phyloP scores from a whole-genome alignment of 106 monocot genomes.

The Dendrobium chrysotoxum region DNA sequence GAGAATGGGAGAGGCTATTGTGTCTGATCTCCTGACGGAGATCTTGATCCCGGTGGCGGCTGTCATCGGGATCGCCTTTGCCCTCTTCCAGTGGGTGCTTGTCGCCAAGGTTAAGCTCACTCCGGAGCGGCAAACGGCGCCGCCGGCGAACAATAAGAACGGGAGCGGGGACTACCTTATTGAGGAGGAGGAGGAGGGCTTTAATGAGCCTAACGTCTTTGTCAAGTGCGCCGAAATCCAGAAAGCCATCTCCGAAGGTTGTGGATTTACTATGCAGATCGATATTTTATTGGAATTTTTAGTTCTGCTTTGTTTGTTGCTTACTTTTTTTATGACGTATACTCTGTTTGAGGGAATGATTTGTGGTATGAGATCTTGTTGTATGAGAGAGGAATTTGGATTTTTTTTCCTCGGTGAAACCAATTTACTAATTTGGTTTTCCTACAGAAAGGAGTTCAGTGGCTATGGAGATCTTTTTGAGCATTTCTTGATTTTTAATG shows the following conservation, averaged over 20 bases:
- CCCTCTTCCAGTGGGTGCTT: slow-evolving; percentile 52
- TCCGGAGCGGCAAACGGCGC: slow-evolving; percentile 1
- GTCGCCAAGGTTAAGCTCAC: slow-evolving; percentile 49
- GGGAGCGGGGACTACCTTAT: slow-evolving; percentile 42
- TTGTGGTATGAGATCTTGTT: background rate
- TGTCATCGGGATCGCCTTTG: slow-evolving; percentile 53
- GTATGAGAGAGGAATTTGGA: background rate
- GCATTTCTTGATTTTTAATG: background rate
- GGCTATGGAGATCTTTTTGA: background rate
- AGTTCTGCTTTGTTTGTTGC: background rate
- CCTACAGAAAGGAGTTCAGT: background rate
- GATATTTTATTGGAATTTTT: slow-evolving; percentile 3
- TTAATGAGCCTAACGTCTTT: slow-evolving; percentile 21
- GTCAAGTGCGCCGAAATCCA: slow-evolving; percentile 72
- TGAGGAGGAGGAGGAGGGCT: slow-evolving; percentile 60
- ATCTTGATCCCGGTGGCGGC: slow-evolving; percentile 53
- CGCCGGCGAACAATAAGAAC: slow-evolving; percentile 24
- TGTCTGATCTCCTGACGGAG: slow-evolving; percentile 46
- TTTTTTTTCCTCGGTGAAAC: background rate
- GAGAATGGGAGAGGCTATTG: slow-evolving; percentile 38
- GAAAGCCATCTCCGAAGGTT: slow-evolving; percentile 71
- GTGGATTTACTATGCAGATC: background rate
- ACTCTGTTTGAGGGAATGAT: background rate
- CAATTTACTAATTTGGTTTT: background rate
- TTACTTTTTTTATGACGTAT: background rate